Base-by-base conservation (phyloP, 176 grass and related monocot species). In the Musa itinerans region DNA sequence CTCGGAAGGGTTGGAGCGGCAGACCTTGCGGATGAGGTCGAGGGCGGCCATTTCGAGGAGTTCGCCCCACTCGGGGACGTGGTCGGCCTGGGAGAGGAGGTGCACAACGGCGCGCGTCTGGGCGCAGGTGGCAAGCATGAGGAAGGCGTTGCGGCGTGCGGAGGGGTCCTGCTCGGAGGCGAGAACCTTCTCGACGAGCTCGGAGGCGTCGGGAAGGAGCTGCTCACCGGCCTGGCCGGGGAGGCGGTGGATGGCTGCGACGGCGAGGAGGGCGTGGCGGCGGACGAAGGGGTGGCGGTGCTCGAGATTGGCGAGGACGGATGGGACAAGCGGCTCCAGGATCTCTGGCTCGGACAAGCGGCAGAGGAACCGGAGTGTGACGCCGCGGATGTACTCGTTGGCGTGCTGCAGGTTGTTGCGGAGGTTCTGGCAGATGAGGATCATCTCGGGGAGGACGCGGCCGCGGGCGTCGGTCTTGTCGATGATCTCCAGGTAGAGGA, bases 361-460 rank as follows among this genome's bases (percentile, higher is more conserved):
- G 69, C 87, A 92, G 54, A 92, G 83, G 71, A 96, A 92, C 0
- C 92, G 68, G 4, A 92, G 85, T 10, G 87, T 90, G 58, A 81
- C 85, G 53, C 87, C 87, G 50, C 93, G 83, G 76, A 96, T 88
- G 81, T 92, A 96, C 83, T 96, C 93, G 55, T 96, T 96, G 71
- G 89, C 76, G 81, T 86, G 83, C 69, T 90, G 85, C 11, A 96
- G 81, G 75, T 89, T 96, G 81, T 96, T 92, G 76, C 85, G 89
- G 26, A 96, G 76, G 73, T 96, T 92, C 89, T 96, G 87, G 78
- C 90, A 91, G 83, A 93, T 93, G 74, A 97, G 84, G 75, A 97
- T 93, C 90, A 97, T 96, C 89, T 96, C 87, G 2, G 93, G 93
- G 8, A 96, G 85, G 12, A 73, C 75, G 34, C 82, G 62, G 1